Percentiles rank a stretch among this genome's conserved stretches.
Evolutionary conservation across 1,284 basidiomycete genomes (phyloP).

Genomic region (Baeospora myosura): DNA sequence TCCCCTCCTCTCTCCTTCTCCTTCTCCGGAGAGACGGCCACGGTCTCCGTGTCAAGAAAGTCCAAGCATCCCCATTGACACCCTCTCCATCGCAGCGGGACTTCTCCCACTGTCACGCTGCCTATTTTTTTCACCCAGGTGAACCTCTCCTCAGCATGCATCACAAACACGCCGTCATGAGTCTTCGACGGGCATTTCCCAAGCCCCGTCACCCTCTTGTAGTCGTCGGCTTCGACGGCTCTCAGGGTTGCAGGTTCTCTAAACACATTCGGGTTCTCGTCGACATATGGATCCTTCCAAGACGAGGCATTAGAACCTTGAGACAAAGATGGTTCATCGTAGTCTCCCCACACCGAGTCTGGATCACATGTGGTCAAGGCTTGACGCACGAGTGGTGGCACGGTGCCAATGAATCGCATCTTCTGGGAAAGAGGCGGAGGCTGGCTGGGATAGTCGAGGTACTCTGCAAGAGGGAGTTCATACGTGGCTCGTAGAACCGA

Average conservation of each 20-base stretch:
- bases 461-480: constrained; percentile 24
- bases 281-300: background rate
- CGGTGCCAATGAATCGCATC: background rate
- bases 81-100: constrained; percentile 66
- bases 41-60: no score
- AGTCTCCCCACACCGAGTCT: constrained; percentile 24
- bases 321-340: background rate
- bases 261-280: constrained; percentile 6
- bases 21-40: no score
- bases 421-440: background rate
- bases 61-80: constrained; percentile 55
- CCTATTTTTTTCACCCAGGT: constrained; percentile 58
- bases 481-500: constrained; percentile 18
- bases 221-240: constrained; percentile 10
- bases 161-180: constrained; percentile 45
- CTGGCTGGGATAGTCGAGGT: no score
- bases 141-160: constrained; percentile 52
- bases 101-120: constrained; percentile 44
- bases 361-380: constrained; percentile 32
- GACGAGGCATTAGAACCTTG: background rate
- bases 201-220: constrained; percentile 25
- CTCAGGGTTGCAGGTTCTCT: constrained; percentile 9
- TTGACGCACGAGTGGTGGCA: constrained; percentile 16
- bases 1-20: no score
- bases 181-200: constrained; percentile 47